Base-by-base conservation (phyloP, 2,329 filamentous ascomycete genomes). In the Phyllosticta paracitricarpa region DNA sequence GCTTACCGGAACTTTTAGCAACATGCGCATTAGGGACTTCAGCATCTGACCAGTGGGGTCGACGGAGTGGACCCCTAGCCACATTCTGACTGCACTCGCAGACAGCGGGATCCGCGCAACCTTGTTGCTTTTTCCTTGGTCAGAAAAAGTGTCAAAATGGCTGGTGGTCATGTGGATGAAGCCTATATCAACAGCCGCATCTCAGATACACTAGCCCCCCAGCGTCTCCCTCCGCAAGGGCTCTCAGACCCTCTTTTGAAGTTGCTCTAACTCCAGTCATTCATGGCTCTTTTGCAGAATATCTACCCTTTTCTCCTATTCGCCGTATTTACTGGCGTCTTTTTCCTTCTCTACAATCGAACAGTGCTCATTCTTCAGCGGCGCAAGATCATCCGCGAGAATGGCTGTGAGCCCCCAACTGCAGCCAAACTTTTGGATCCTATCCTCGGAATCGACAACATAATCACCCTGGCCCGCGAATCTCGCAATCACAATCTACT, bases 401-500 rank as follows among this genome's bases (percentile, higher is more conserved):
- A 81, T 67, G 79, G 79, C 57, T 83, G 81, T 67, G 71, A 79
- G 54, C 75, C 76, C 8, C 73, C 76, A 19, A 67, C 72, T 14
- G 66, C 69, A 1, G 60, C 64, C 7, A 79, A 76, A 63, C 80
- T 79, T 70, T 76, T 75, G 26, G 56, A 58, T n/a, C 56, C 56
- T 0, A 66, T 86, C 62, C 71, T 85, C 2, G 84, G 83, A 1
- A 65, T 80, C 19, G 82, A 85, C 68, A 68, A 79, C 52, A 73
- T 84, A 62, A 65, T 72, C 51, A 64, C 71, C 24, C 76, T 76
- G 63, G 61, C 76, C 26, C 68, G 69, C 10, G 73, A 76, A 4
- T 63, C 74, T 19, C 63, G 69, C 19, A 68, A 68, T 48, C 59
- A 68, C n/a, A 33, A 68, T 0, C 68, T 76, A 4, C 79, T 68